These are phyloP conservation scores for Fusarium pseudocircinatum DNA, from an alignment of 2,329 filamentous ascomycete genomes.

Conservation along the genomic window DNA sequence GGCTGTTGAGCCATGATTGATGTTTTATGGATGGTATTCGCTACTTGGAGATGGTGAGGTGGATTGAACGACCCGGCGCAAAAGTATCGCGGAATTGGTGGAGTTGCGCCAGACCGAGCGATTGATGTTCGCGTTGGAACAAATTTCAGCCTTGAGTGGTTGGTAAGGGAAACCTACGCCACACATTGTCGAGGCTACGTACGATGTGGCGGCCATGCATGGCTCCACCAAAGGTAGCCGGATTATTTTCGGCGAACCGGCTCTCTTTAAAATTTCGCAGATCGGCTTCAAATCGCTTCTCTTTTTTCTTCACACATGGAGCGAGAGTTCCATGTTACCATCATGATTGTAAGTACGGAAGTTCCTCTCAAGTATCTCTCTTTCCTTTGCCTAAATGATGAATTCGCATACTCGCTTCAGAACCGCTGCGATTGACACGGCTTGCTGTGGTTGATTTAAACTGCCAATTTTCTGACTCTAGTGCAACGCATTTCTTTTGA, in stretches of 20 bases:
- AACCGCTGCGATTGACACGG: conserved; percentile 62
- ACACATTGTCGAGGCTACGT: conserved; percentile 30
- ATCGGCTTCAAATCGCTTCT: conserved; percentile 4
- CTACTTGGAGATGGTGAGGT: conserved; percentile 21
- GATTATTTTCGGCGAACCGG: conserved; percentile 33
- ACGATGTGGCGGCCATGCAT: not conserved
- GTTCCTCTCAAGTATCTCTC: not conserved
- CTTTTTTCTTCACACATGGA: conserved; percentile 41
- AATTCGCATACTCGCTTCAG: conserved; percentile 57
- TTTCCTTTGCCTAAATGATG: conserved; percentile 49
- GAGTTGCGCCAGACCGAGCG: conserved; percentile 39
- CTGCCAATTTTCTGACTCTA: conserved; percentile 52
- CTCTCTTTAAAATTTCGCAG: conserved; percentile 35
- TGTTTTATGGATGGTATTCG: conserved; percentile 1
- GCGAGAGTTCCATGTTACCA: conserved; percentile 46
- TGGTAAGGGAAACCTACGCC: conserved; percentile 30
- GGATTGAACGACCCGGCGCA: conserved; percentile 44
- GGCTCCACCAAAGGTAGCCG: not conserved
- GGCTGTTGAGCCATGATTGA: conserved; percentile 65
- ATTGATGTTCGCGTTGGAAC: conserved; percentile 44
- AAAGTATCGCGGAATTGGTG: conserved; percentile 38
- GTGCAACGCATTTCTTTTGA: conserved; percentile 19
- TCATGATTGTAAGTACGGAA: conserved; percentile 52
- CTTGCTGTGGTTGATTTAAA: conserved; percentile 56
- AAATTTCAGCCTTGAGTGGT: conserved; percentile 49